Base-by-base conservation (phyloP, 331 rosid species). In the Rhamnella rubrinervis region DNA sequence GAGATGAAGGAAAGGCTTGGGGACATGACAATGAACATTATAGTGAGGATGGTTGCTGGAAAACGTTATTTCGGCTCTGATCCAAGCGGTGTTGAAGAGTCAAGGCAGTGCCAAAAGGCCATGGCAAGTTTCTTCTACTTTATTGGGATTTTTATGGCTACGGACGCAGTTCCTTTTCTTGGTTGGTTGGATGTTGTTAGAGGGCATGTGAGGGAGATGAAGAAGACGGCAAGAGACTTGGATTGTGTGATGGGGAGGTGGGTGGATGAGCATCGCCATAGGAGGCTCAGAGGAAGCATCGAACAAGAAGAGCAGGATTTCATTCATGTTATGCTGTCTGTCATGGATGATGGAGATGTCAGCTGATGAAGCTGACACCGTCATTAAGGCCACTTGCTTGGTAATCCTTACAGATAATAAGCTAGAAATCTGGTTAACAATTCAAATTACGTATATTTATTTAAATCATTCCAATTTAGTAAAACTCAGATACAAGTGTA, bases 1-100 rank as follows among this genome's bases (percentile, higher is more conserved):
- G 66, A 40, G 28, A 62, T 40, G 66, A n/a, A 21, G 51, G 52
- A 62, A 25, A 38, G 26, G 66, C n/a, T 62, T 44, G 66, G 26
- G 26, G 66, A 61, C 17, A n/a, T 61, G 66, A 31, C 66, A 23
- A 62, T 38, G 35, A 40, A 19, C 14, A 40, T 39, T 12, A n/a
- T 26, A 13, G 51, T 39, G 66, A 61, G 65, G 21, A 38, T 18
- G 49, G 6, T 61, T 38, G 49, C 65, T 2, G 65, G 65, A 17
- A 38, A 61, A 44, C 12, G 51, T 16, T 19, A 17, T 16, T 52
- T 19, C 10, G 8, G 57, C 7, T 8, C 44, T 6, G 11, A 1
- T 39, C 1, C 49, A 1, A 7, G 49, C 14, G 13, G 14, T 17
- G 57, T 4, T 47, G 50, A 40, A 26, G 66, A 38, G 66, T 19